Percentiles rank a stretch among this genome's conserved stretches.
Conservation (phyloP, 2,329 filamentous ascomycete genomes). For the Cadophora gregata region DNA sequence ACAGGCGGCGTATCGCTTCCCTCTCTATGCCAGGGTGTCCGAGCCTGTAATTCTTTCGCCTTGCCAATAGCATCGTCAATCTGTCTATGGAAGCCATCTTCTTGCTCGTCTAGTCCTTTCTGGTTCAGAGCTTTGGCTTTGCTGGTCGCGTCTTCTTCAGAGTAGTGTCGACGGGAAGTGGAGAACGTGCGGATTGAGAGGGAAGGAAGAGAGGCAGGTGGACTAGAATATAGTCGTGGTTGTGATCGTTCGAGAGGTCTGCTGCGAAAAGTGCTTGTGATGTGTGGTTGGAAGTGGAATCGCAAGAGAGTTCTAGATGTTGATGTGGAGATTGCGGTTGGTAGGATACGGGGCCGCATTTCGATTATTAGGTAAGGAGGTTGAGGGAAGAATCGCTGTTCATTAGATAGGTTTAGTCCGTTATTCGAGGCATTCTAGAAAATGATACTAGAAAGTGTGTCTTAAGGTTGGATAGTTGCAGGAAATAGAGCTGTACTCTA, state of each 20-base stretch:
- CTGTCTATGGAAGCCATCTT: constrained; percentile 46
- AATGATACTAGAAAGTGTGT: not conserved
- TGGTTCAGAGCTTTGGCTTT: constrained; percentile 35
- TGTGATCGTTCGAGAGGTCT: constrained; percentile 19
- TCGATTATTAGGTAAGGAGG: not conserved
- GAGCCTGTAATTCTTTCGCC: constrained; percentile 61
- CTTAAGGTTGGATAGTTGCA: not conserved
- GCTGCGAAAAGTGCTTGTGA: constrained; percentile 29
- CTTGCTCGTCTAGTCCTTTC: constrained; percentile 42
- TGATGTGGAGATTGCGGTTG: constrained; percentile 16
- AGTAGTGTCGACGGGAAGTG: not conserved
- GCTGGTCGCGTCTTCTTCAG: constrained; percentile 21
- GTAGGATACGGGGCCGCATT: constrained; percentile 6
- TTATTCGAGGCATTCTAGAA: not conserved
- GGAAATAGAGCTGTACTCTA: too few species aligned
- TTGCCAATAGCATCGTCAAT: constrained; percentile 46
- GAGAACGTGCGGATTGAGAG: not conserved
- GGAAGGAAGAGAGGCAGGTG: not conserved
- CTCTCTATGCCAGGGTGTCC: constrained; percentile 70
- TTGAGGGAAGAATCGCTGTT: not conserved
- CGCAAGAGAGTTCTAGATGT: constrained; percentile 4
- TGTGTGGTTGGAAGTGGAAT: constrained; percentile 16
- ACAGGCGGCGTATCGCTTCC: constrained; percentile 64
- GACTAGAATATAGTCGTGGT: not conserved
- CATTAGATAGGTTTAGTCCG: not conserved